Conservation (phyloP, 352 stramenopile genomes). For the Pythium coloratum region DNA sequence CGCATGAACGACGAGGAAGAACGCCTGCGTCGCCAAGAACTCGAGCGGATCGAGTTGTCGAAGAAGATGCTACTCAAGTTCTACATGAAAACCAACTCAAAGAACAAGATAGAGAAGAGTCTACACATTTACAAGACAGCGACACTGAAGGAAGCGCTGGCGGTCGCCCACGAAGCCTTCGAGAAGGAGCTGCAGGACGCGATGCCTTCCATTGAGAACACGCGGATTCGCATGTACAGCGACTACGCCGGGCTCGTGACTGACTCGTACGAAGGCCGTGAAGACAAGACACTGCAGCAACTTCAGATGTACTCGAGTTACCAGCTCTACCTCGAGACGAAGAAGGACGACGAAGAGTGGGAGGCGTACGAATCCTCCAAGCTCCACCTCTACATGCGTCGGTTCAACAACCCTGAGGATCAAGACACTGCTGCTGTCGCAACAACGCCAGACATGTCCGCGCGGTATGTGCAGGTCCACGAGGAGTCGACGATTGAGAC, state of each 20-base stretch:
- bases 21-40: conserved; percentile 47
- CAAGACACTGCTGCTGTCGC: conserved; percentile 12
- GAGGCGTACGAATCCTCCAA: conserved; percentile 62
- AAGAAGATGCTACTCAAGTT: conserved; percentile 82
- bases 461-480: conserved; percentile 62
- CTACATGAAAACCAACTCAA: conserved; percentile 69
- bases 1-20: conserved; percentile 71
- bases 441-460: conserved; percentile 32
- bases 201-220: conserved; percentile 52
- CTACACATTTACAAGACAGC: conserved; percentile 78
- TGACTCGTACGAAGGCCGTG: conserved; percentile 59
- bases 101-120: conserved; percentile 67
- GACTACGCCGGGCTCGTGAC: conserved; percentile 73
- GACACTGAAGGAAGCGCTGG: conserved; percentile 56
- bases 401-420: conserved; percentile 38
- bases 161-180: conserved; percentile 51
- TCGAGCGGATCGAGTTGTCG: conserved; percentile 67
- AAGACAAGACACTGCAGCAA: conserved; percentile 52
- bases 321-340: conserved; percentile 72
- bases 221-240: conserved; percentile 70
- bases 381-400: conserved; percentile 72
- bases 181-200: conserved; percentile 51
- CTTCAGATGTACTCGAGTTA: conserved; percentile 72
- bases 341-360: conserved; percentile 61
- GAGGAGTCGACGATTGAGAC: conserved; percentile 56